Evolutionary conservation across 2,329 filamentous ascomycete genomes (phyloP), one percentile per base, ranked within the genome.

Genomic region (Apiospora marii): DNA sequence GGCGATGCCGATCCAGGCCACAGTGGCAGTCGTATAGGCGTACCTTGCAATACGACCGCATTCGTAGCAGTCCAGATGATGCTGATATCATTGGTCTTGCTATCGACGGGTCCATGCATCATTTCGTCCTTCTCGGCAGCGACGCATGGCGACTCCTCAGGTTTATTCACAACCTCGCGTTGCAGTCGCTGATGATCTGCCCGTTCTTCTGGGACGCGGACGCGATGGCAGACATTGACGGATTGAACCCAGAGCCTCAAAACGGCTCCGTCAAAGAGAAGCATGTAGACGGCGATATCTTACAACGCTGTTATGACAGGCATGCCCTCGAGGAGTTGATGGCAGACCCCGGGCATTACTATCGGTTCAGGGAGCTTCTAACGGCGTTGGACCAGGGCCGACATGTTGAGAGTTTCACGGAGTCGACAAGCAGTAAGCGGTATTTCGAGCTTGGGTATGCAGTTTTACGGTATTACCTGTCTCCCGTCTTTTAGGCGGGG

Each of bases 161-260:
- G 72, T 90, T 96, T 74, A 79, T 98, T 1, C 92, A 97, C 78
- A 92, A 92, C 73, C 80, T 97, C 68, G 90, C 89, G 41, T 80
- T 87, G 67, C 80, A 82, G 37, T 87, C 86, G 37, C 77, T 80
- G 8, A 75, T 79, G 4, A 81, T 91, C 16, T 90, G 86, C 72
- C 87, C 89, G 3, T 89, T 88, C 73, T n/a, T 41, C 37, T 67
- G 22, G 37, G 64, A 67, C 37, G n/a, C 27, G 27, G 43, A 68
- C 19, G 24, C 13, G n/a, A 27, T 22, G 24, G 14, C 44, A 5
- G 41, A 48, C 22, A 19, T 34, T 12, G 72, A 74, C 13, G 75
- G 74, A 13, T 70, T 74, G 12, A 76, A 81, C 19, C 78, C 78
- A 1, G 85, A 88, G 73, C 84, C 86, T 10, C 79, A 80, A 34